Evolutionary conservation across 2,329 filamentous ascomycete species (phyloP).

Genomic region (Tolypocladium capitatum): DNA sequence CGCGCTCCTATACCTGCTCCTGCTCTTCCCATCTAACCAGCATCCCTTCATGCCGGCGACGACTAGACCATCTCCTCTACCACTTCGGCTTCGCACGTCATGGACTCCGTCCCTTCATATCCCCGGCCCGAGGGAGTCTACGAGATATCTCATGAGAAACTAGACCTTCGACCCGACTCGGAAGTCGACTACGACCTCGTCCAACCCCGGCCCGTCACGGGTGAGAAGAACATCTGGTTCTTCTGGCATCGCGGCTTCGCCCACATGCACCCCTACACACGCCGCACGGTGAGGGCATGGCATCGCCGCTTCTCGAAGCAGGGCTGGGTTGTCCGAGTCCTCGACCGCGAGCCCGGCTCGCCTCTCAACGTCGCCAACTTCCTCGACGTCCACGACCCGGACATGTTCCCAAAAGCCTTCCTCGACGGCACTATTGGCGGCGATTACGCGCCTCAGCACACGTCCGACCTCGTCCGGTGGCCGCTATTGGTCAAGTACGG

Average conservation of each 20-base stretch:
- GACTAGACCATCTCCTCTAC: too few species aligned
- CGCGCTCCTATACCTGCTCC: too few species aligned
- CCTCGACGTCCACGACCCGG: slow-evolving; percentile 29
- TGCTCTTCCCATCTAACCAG: too few species aligned
- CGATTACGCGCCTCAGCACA: slow-evolving; percentile 37
- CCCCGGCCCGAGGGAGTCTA: slow-evolving; percentile 21
- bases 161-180: slow-evolving; percentile 32
- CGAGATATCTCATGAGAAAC: slow-evolving; percentile 20
- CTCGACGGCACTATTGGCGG: slow-evolving; percentile 33
- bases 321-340: slow-evolving; percentile 40
- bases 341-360: slow-evolving; percentile 30
- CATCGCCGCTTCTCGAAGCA: slow-evolving; percentile 35
- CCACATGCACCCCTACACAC: slow-evolving; percentile 35
- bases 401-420: slow-evolving; percentile 36
- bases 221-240: slow-evolving; percentile 43
- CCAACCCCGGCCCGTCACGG: slow-evolving; percentile 22
- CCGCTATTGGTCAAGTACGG: slow-evolving; percentile 43
- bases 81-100: too few species aligned
- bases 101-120: too few species aligned
- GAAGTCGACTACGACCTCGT: slow-evolving; percentile 30
- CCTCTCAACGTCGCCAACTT: slow-evolving; percentile 34
- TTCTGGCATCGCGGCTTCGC: slow-evolving; percentile 41
- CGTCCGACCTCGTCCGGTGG: slow-evolving; percentile 43
- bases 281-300: slow-evolving; percentile 40
- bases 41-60: too few species aligned